Percentiles rank a stretch among this genome's conserved stretches.
Evolutionary conservation across 1,139 yeast genomes (phyloP).

Genomic region (Candida tropicalis): DNA sequence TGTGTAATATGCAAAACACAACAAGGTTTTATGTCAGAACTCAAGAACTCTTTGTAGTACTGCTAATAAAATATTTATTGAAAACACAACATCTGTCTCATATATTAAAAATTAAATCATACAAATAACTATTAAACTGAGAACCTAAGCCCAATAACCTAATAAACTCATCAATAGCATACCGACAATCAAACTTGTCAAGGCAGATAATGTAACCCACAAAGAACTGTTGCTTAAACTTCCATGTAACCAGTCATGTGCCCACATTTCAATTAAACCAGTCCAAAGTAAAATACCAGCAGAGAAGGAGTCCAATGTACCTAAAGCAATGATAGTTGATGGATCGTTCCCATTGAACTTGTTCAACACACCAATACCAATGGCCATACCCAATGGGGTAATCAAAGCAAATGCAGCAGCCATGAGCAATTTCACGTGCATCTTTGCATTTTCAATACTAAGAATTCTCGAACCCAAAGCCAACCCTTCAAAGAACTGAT

Average conservation of each 20-base stretch:
- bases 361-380: conserved; percentile 36
- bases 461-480: conserved; percentile 44
- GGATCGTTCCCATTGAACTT: conserved; percentile 34
- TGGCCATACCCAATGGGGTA: conserved; percentile 42
- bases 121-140: no score
- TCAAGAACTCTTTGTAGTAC: no score
- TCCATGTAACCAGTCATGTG: conserved; percentile 37
- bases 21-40: no score
- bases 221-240: conserved; percentile 23
- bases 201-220: conserved; percentile 22
- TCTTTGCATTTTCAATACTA: conserved; percentile 34
- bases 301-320: conserved; percentile 36
- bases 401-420: conserved; percentile 33
- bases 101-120: no score
- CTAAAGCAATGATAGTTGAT: conserved; percentile 32
- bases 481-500: conserved; percentile 46
- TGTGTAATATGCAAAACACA: no score
- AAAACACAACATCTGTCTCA: no score
- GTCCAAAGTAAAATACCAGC: conserved; percentile 40
- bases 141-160: conserved; percentile 47
- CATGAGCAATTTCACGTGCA: conserved; percentile 25
- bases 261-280: conserved; percentile 37
- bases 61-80: no score
- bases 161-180: conserved; percentile 40
- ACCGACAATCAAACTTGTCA: conserved; percentile 31